These are phyloP conservation scores for Pythium dissotocum DNA, from an alignment of 352 stramenopile species.

Conservation along the genomic window DNA sequence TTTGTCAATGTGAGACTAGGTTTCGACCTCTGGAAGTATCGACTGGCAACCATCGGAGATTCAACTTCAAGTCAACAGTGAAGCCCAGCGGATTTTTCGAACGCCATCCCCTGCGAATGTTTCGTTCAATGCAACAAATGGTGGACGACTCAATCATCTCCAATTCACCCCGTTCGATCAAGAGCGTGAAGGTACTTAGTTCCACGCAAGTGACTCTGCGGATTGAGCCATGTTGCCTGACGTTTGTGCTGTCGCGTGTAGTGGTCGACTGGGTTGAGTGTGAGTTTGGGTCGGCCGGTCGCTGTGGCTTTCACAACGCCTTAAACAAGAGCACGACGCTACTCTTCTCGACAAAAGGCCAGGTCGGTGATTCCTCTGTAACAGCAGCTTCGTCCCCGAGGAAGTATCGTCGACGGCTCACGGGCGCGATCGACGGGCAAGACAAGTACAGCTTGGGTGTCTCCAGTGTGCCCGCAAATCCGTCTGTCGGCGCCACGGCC, in stretches of 20 bases:
- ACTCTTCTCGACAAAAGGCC: slow-evolving; percentile 12
- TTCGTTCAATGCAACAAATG: background rate
- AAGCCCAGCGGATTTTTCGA: slow-evolving; percentile 13
- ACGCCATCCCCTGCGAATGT: slow-evolving; percentile 8
- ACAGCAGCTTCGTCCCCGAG: slow-evolving; percentile 2
- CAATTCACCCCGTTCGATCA: slow-evolving; percentile 10
- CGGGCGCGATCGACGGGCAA: background rate
- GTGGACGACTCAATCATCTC: slow-evolving; percentile 5
- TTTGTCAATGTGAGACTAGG: background rate
- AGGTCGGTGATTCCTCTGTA: slow-evolving; percentile 13
- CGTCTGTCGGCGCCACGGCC: background rate
- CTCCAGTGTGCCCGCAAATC: background rate
- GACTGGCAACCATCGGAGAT: slow-evolving; percentile 26
- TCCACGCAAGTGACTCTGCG: background rate
- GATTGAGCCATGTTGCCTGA: background rate
- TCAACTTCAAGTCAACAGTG: slow-evolving; percentile 24
- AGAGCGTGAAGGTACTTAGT: background rate
- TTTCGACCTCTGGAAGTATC: slow-evolving; percentile 12
- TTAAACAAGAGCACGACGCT: background rate
- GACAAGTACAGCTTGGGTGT: background rate
- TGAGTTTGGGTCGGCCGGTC: slow-evolving; percentile 5
- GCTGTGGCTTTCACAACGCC: slow-evolving; percentile 30
- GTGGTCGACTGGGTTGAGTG: slow-evolving; percentile 9
- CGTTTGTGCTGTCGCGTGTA: background rate
- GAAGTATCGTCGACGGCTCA: slow-evolving; percentile 11